Evolutionary conservation across 257 asterid species (phyloP), one percentile per base, ranked within the genome.

Genomic region (Apocynum venetum): DNA sequence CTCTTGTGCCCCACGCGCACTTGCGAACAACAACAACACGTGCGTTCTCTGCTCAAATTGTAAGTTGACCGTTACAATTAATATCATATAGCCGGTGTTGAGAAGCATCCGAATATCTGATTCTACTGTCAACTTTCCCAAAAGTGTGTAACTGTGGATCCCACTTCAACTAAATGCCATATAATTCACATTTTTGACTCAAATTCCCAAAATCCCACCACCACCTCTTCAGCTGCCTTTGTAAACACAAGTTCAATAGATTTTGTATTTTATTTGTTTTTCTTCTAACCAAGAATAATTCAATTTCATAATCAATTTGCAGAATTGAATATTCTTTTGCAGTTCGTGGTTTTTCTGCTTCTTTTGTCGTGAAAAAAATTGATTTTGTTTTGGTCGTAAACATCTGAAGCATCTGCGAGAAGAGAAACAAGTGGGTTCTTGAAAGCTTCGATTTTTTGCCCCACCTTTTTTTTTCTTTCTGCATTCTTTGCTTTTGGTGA

Each of bases 381-480:
- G 8, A 38, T 20, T 40, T 52, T 57, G 4, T 17, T 47, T 19
- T 56, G 47, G 36, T 53, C 17, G 0, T 41, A 25, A 72, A 17
- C 15, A 41, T 31, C 11, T 43, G 55, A 79, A 64, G 51, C 55
- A 2, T 64, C 68, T 41, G 67, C 75, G 52, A 49, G 47, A 55
- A 47, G 64, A 49, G 7, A 38, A 2, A 61, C 78, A 71, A 72
- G 87, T 78, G 64, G 80, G 77, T 1, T 69, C 47, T 73, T 43
- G 49, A 73, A 41, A 17, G 36, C 46, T 67, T 74, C 59, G 66
- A 10, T n/a, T 41, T 56, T 35, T 76, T 55, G 4, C 43, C 55
- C 9, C 68, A 25, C 41, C 51, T 6, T 36, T 9, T 9, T 17
- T 53, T 41, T 52, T 36, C 0, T 70, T 8, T 8, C 51, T n/a